Evolutionary conservation across 2,329 filamentous ascomycete genomes (phyloP), one percentile per base, ranked within the genome.

Genomic region (Beauveria sp.): DNA sequence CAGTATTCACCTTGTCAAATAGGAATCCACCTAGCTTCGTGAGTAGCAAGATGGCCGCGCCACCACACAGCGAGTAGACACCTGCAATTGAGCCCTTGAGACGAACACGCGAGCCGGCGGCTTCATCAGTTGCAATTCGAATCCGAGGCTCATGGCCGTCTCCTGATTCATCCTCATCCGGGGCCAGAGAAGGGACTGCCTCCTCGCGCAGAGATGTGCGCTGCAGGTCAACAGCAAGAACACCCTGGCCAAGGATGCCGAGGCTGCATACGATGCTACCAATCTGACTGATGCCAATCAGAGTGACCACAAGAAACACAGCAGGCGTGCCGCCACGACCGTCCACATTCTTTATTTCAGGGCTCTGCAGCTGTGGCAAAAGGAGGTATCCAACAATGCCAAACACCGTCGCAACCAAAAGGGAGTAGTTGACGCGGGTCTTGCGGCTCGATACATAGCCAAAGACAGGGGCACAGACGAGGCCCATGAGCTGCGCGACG

Each of bases 71-170:
- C 58, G 90, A 96, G 74, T 99, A 99, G 1, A 97, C 88, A 2
- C 94, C 94, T 0, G 94, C 93, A 66, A 99, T 94, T 16, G 91
- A 93, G 14, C 94, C 94, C 76, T 97, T 97, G 58, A 97, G 82
- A 34, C 80, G 76, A 43, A 85, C 80, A 16, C 83, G 75, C 9
- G 81, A 81, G 18, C 75, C 70, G 0, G 72, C 68, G 40, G 75
- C 70, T 26, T 70, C 67, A 16, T 70, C 69, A 7, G 65, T 65
- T 8, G 69, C 64, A 55, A 66, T 66, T 50, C 67, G 68, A 18
- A 82, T 70, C 54, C 79, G 68, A 18, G 78, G 75, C 30, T 76
- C 74, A 47, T 70, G 37, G 18, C 40, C 70, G 60, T 80, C 78
- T 16, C 72, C 70, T 3, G 73, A 72, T 56, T 79, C 78, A 37